Conservation (phyloP, 352 stramenopile genomes). For the Phytophthora citrophthora region DNA sequence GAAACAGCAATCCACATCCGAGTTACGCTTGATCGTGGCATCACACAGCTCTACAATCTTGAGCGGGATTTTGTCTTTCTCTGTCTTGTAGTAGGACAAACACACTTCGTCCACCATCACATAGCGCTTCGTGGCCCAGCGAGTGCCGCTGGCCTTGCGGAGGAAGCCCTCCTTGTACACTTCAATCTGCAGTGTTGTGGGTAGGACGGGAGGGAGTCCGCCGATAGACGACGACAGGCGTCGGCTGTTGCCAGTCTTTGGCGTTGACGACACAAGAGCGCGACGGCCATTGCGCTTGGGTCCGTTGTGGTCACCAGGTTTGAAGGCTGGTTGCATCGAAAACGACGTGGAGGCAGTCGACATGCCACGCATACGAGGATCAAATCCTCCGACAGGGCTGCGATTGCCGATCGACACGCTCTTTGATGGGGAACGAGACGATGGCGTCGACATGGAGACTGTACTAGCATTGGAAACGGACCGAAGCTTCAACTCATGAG, state of each 20-base stretch:
- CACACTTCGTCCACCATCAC: conserved; percentile 88
- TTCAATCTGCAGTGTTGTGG: conserved; percentile 73
- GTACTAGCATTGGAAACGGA: conserved; percentile 59
- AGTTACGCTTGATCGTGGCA: conserved; percentile 81
- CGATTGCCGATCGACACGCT: conserved; percentile 42
- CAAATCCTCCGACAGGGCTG: conserved; percentile 30
- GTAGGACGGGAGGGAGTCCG: conserved; percentile 61
- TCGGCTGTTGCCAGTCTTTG: conserved; percentile 44
- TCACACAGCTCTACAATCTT: conserved; percentile 88
- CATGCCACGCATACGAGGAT: conserved; percentile 45
- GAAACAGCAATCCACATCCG: conserved; percentile 86
- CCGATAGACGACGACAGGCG: conserved; percentile 49
- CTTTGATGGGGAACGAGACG: conserved; percentile 61
- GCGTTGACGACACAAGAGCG: conserved; percentile 69
- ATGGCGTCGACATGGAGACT: conserved; percentile 42
- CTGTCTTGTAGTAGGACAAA: conserved; percentile 86
- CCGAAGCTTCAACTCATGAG: conserved; percentile 59
- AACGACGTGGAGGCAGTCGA: conserved; percentile 53
- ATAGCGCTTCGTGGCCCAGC: conserved; percentile 87
- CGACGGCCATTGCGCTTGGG: conserved; percentile 62
- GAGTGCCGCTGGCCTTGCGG: conserved; percentile 82
- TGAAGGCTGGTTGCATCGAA: conserved; percentile 62
- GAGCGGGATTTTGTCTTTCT: conserved; percentile 85
- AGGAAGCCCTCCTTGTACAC: conserved; percentile 87
- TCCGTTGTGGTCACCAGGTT: conserved; percentile 54